These are phyloP conservation scores for Pestalotiopsis sp. DNA, from an alignment of 2,329 filamentous ascomycete genomes.

Conservation along the genomic window DNA sequence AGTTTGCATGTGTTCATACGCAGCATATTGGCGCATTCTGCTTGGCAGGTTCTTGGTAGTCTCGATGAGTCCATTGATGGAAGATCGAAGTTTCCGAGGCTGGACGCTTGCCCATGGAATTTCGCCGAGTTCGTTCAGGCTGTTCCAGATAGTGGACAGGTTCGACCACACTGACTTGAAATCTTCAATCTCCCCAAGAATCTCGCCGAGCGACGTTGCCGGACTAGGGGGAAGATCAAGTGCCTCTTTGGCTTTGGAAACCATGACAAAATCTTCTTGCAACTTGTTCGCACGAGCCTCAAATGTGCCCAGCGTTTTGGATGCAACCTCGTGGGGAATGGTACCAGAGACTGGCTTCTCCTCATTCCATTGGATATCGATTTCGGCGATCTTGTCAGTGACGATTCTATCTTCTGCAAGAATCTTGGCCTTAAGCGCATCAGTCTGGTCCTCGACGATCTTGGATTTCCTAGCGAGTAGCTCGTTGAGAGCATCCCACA, in stretches of 20 bases:
- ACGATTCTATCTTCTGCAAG: slow-evolving; percentile 91
- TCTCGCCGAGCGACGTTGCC: slow-evolving; percentile 80
- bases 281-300: slow-evolving; percentile 84
- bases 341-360: slow-evolving; percentile 97
- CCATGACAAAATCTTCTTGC: slow-evolving; percentile 88
- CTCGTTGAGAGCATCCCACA: slow-evolving; percentile 93
- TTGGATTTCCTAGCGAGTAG: slow-evolving; percentile 90
- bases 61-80: slow-evolving; percentile 90
- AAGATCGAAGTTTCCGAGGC: slow-evolving; percentile 86
- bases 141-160: slow-evolving; percentile 94
- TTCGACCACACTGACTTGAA: slow-evolving; percentile 99
- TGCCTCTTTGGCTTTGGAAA: slow-evolving; percentile 95
- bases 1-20: slow-evolving; percentile 97
- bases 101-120: slow-evolving; percentile 94
- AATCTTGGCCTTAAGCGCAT: slow-evolving; percentile 94
- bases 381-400: slow-evolving; percentile 82
- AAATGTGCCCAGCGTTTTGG: slow-evolving; percentile 78
- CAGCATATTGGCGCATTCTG: slow-evolving; percentile 97
- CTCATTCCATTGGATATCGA: slow-evolving; percentile 87
- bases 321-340: slow-evolving; percentile 87
- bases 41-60: slow-evolving; percentile 99
- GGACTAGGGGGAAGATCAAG: slow-evolving; percentile 82
- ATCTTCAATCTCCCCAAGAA: slow-evolving; percentile 95
- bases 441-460: slow-evolving; percentile 94
- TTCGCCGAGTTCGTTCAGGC: slow-evolving; percentile 90